A percentile compares a stretch with the other conserved stretches of the same genome.
Conservation (phyloP, 202 grass and related monocot genomes). For the Tripidium arundinaceum region DNA sequence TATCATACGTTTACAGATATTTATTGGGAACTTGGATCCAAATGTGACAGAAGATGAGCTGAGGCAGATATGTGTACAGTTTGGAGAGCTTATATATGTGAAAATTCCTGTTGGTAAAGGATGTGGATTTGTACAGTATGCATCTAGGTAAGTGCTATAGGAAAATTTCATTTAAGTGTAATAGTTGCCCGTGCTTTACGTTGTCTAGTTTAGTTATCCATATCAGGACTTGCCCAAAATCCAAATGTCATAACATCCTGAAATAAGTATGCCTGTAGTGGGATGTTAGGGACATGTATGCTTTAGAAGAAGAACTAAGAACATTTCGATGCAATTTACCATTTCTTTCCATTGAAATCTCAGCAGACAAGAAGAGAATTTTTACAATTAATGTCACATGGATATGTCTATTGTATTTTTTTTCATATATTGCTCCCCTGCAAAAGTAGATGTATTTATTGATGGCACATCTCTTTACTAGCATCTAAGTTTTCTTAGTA, state of each 20-base stretch:
- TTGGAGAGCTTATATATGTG: slow-evolving; percentile 92
- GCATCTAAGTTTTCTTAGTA: background rate
- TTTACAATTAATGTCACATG: background rate
- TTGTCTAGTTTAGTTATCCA: background rate
- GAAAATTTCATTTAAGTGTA: background rate
- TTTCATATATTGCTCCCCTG: background rate
- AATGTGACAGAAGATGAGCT: slow-evolving; percentile 94
- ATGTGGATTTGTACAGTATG: slow-evolving; percentile 97
- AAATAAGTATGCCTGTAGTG: background rate
- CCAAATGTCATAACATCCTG: background rate
- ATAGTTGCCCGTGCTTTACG: background rate
- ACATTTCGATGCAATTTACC: background rate
- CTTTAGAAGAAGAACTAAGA: slow-evolving; percentile 19
- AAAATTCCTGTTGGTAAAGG: slow-evolving; percentile 96
- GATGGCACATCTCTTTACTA: background rate
- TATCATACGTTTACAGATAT: slow-evolving; percentile 65
- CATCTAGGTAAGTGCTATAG: slow-evolving; percentile 50
- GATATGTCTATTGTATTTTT: slow-evolving; percentile 6
- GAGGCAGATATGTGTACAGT: slow-evolving; percentile 71
- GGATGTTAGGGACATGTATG: background rate
- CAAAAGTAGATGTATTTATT: background rate
- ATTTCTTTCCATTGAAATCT: background rate
- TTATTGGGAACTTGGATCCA: slow-evolving; percentile 93
- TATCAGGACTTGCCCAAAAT: background rate
- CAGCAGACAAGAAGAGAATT: background rate